phyloP scores from a whole-genome alignment of 2,329 filamentous ascomycete species.

The Scolecobasidium constrictum region DNA sequence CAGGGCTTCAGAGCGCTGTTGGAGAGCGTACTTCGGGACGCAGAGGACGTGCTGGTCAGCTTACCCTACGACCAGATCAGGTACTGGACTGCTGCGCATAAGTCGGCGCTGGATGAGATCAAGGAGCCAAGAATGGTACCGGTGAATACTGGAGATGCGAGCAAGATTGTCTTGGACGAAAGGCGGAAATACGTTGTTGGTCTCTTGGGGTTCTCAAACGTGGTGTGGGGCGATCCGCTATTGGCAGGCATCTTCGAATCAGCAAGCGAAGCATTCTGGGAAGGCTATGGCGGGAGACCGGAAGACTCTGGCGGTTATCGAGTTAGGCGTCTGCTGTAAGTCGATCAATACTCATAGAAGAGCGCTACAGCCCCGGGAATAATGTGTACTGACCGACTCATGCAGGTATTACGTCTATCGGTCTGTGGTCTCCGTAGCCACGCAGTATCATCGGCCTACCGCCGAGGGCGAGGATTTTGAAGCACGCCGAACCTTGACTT shows the following conservation, averaged over 20 bases:
- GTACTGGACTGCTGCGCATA: slow-evolving; percentile 34
- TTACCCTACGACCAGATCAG: slow-evolving; percentile 46
- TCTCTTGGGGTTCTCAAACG: slow-evolving; percentile 41
- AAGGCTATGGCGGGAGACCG: slow-evolving; percentile 31
- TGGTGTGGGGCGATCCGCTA: slow-evolving; percentile 45
- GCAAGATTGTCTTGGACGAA: slow-evolving; percentile 42
- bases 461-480: slow-evolving; percentile 29
- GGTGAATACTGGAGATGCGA: slow-evolving; percentile 35
- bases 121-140: slow-evolving; percentile 41
- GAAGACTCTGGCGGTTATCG: slow-evolving; percentile 18
- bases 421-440: slow-evolving; percentile 29
- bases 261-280: slow-evolving; percentile 29
- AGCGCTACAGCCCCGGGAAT: background rate
- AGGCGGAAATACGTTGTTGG: slow-evolving; percentile 37
- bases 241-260: slow-evolving; percentile 40
- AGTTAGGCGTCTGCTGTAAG: slow-evolving; percentile 32
- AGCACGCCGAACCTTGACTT: slow-evolving; percentile 29
- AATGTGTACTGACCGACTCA: slow-evolving; percentile 1
- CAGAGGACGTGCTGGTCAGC: slow-evolving; percentile 47
- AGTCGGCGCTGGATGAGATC: slow-evolving; percentile 37
- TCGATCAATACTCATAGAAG: slow-evolving; percentile 11
- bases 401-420: slow-evolving; percentile 35
- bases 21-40: slow-evolving; percentile 43
- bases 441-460: slow-evolving; percentile 32
- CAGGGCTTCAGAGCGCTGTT: slow-evolving; percentile 41